A percentile compares a stretch with the other conserved stretches of the same genome.
phyloP scores from a whole-genome alignment of 495 filamentous ascomycete species.

The Saxophila tyrrhenica region DNA sequence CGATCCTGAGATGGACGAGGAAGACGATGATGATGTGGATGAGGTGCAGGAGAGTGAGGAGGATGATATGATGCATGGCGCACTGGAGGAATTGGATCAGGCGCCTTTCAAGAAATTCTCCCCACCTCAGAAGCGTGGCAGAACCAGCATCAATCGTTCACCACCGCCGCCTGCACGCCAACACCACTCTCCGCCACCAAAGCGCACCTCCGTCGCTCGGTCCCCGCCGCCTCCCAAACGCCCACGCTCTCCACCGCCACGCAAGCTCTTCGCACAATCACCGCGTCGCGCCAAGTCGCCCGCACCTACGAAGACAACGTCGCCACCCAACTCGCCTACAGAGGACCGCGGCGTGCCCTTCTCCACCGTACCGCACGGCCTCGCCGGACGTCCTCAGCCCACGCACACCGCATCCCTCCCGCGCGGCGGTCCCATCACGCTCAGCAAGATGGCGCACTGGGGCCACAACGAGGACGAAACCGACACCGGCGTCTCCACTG shows the following conservation, averaged over 20 bases:
- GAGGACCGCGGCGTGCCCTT: conserved; percentile 39
- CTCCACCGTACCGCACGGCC: conserved; percentile 8
- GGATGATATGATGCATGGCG: conserved; percentile 32
- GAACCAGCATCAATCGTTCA: conserved; percentile 34
- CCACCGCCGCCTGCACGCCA: conserved; percentile 38
- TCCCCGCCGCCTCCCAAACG: conserved; percentile 18
- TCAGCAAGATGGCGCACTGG: conserved; percentile 11
- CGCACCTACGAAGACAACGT: conserved; percentile 38
- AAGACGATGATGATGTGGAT: conserved; percentile 51
- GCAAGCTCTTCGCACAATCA: conserved; percentile 53
- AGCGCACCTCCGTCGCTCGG: neutral
- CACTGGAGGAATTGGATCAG: conserved; percentile 23
- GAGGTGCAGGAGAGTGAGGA: conserved; percentile 46
- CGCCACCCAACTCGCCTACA: conserved; percentile 44
- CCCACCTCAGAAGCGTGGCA: conserved; percentile 30
- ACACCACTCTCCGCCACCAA: conserved; percentile 34
- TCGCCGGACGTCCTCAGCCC: conserved; percentile 27
- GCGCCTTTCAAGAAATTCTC: neutral
- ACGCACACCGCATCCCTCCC: conserved; percentile 30
- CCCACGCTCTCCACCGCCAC: conserved; percentile 38
- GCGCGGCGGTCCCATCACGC: conserved; percentile 10
- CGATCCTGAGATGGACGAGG: conserved; percentile 64
- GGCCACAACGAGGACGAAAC: conserved; percentile 10
- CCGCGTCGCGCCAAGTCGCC: conserved; percentile 60
- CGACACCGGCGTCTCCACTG: conserved; percentile 18